A percentile compares a stretch with the other conserved stretches of the same genome.
phyloP scores from a whole-genome alignment of 306 rosid species.

The Mimosa bimucronata region DNA sequence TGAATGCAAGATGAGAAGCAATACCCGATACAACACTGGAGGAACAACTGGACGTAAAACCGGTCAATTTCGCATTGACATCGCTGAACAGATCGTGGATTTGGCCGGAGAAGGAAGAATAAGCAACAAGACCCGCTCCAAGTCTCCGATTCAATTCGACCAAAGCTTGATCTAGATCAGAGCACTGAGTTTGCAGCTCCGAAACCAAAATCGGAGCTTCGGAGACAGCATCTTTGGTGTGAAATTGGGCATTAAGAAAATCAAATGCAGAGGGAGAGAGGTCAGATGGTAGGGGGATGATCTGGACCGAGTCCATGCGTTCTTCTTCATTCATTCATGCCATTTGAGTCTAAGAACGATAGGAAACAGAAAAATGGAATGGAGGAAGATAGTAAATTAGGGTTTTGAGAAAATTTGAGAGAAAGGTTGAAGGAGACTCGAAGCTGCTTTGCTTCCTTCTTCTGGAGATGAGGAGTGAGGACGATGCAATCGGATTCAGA shows the following conservation, averaged over 20 bases:
- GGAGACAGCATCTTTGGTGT: constrained; percentile 39
- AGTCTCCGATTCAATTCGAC: constrained; percentile 63
- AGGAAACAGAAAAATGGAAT: constrained; percentile 25
- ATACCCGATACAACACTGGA: constrained; percentile 40
- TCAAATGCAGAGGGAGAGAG: constrained; percentile 64
- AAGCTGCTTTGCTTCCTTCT: constrained; percentile 11
- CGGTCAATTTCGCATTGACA: constrained; percentile 48
- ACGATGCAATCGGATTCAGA: not conserved
- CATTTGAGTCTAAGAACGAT: not conserved
- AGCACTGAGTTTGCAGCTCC: constrained; percentile 69
- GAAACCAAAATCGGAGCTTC: constrained; percentile 53
- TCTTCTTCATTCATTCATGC: not conserved
- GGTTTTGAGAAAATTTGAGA: not conserved
- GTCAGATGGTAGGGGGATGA: constrained; percentile 56
- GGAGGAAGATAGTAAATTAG: constrained; percentile 25
- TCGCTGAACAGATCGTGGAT: constrained; percentile 50
- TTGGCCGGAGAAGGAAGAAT: constrained; percentile 65
- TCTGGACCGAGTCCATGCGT: constrained; percentile 51
- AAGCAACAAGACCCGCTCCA: constrained; percentile 54
- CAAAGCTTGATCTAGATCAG: constrained; percentile 63
- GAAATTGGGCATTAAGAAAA: constrained; percentile 59
- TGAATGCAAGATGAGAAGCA: not conserved
- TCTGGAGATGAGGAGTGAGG: constrained; percentile 3
- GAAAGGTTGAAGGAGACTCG: not conserved
- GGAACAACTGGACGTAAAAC: constrained; percentile 54